Evolutionary conservation across 2,329 filamentous ascomycete species (phyloP), one percentile per base, ranked within the genome.

Genomic region (Ophiobolus disseminans): DNA sequence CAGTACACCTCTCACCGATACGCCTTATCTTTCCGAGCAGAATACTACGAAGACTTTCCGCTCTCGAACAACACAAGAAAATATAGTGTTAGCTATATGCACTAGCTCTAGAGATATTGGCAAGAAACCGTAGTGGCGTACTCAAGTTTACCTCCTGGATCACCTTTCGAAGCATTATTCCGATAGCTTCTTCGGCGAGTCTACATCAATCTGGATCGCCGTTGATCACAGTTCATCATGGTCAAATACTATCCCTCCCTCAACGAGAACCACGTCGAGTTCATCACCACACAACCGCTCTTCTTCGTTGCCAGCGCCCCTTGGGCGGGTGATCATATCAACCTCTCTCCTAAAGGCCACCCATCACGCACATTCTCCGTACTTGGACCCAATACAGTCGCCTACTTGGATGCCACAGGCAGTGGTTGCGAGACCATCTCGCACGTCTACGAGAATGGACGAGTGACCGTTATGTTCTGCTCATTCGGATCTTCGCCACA

Each of bases 241-340:
- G 76, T 77, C 14, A 82, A 82, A 69, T 86, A 83, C 69, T 86
- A 78, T 66, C 66, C 78, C 14, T 78, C 78, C 28, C 78, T 89
- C 52, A 69, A 78, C 3, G 68, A 77, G 5, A 76, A 85, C 22
- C 79, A 89, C 25, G 76, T 79, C 47, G 72, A 78, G 31, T 91
- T 88, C 86, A 82, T 86, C 40, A 77, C 85, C 38, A 71, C 76
- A 9, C 89, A 92, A 61, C 82, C 86, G 45, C 75, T 92, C 61
- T 91, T 91, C 80, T 91, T 88, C 77, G 86, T 88, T 9, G 86
- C 84, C 31, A 89, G 86, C 11, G 87, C 89, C 0, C 87, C 88
- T 0, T 80, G 85, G 20, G 79, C 80, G n/a, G 86, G 83, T 16
- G 73, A 76, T 1, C 88, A 92, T 74, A 78, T 92, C 76, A 92